phyloP scores from a whole-genome alignment of 768 basidiomycete species.

The Boletus edulis region DNA sequence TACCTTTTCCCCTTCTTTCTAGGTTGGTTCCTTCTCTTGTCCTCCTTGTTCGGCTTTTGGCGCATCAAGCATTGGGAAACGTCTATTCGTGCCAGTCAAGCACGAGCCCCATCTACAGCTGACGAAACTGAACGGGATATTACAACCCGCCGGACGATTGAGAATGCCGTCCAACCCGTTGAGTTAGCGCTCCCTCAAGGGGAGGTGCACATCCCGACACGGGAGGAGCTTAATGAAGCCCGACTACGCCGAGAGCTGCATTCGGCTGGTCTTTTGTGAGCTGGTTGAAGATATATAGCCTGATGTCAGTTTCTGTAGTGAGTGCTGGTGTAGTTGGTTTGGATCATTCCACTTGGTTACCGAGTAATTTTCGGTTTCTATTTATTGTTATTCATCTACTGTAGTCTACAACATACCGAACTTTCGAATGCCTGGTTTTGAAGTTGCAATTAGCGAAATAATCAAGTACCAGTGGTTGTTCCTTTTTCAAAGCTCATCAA shows the following conservation, averaged over 20 bases:
- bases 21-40: constrained; percentile 92
- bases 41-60: constrained; percentile 79
- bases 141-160: constrained; percentile 49
- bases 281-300: background rate
- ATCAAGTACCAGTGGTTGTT: background rate
- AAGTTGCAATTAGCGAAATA: background rate
- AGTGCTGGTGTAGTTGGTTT: background rate
- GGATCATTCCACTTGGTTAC: background rate
- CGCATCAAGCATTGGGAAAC: constrained; percentile 84
- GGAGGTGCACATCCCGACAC: constrained; percentile 23
- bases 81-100: constrained; percentile 51
- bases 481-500: constrained; percentile 41
- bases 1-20: background rate
- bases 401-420: constrained; percentile 16
- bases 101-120: constrained; percentile 19
- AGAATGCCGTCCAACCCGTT: constrained; percentile 49
- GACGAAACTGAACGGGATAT: constrained; percentile 54
- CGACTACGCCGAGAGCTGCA: constrained; percentile 49
- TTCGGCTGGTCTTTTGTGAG: constrained; percentile 53
- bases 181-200: constrained; percentile 17
- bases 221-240: constrained; percentile 39
- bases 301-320: constrained; percentile 7
- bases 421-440: background rate
- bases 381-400: constrained; percentile 19
- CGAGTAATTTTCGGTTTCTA: background rate